Evolutionary conservation across 257 asterid species (phyloP), one percentile per base, ranked within the genome.

Genomic region (Leonotis leonurus): DNA sequence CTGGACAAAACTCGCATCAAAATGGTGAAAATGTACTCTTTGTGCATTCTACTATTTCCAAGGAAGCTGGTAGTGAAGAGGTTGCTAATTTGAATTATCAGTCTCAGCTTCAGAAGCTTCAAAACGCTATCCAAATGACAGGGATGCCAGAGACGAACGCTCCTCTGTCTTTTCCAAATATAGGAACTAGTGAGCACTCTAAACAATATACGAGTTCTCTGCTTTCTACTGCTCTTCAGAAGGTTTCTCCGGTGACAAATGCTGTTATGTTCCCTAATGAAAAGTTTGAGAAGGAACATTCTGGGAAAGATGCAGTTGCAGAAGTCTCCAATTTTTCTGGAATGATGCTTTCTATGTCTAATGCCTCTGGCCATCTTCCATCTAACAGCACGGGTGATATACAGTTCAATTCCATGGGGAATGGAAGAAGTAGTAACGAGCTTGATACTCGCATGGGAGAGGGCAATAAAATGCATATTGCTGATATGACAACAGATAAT

Each of bases 1-100:
- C 89, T 41, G 83, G 80, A 41, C 83, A 75, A 65, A 74, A 65
- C 61, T 65, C 65, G 46, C 74, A 64, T 68, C 85, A 67, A 61
- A 67, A 70, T 52, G 74, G 65, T 48, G 73, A 75, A 69, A 77
- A 65, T 64, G 61, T 62, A 59, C 62, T 62, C 66, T 62, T 74
- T 33, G 79, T 70, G 43, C 75, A 70, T 66, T 67, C 86, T 24
- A 59, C 72, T 50, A 49, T 75, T 65, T 70, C 76, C 50, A 50
- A 62, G 62, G 77, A 62, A 56, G 41, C 76, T 29, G 75, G 57
- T 61, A 67, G 60, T 49, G 64, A 58, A 32, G 70, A 53, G 26
- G 50, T 26, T 25, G 25, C 75, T 41, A 59, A 78, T 45, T 52
- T 70, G 67, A 48, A 46, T 70, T 35, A 60, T 66, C 82, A 81